Base-by-base conservation (phyloP, 2,329 filamentous ascomycete genomes). In the Colletotrichum sp. region DNA sequence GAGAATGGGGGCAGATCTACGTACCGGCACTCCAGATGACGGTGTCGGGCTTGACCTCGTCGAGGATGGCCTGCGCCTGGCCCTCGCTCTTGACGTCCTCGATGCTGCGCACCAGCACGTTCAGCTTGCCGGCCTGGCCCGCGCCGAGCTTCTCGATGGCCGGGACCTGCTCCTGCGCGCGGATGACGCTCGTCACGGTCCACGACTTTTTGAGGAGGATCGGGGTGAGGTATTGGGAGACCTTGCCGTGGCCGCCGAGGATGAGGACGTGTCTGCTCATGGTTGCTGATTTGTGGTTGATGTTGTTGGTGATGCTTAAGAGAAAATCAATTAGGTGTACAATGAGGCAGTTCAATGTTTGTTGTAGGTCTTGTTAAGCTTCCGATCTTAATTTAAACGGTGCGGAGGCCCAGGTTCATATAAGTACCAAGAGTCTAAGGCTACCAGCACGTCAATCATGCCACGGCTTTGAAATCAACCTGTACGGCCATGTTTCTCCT, bases 211-310 rank as follows among this genome's bases (percentile, higher is more conserved):
- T 88, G 57, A 97, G 91, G 9, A 98, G 92, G 75, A 96, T 89
- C 2, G 94, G 94, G 10, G 95, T 97, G 52, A 97, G 89, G 59
- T 93, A 86, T 75, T 95, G 91, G 79, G 95, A 91, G 76, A 97
- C 85, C 83, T 96, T 95, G 86, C 95, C 95, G 86, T 96, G 95
- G 80, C 95, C 95, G 81, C 95, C 95, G 78, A 97, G 91, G 79
- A 97, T 85, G 77, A 96, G 92, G 75, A 96, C 91, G 81, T 91
- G 88, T 34, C 84, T 87, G 78, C 79, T 79, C 78, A 83, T 81
- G 77, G 68, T 80, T 65, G 10, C 36, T 32, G n/a, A n/a, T n/a
- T n/a, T n/a, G n/a, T 36, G 6, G 34, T 36, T 21, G 30, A 6
- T 32, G 26, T 2, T 36, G 36, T 3, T 36, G 34, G 39, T 59